phyloP scores from a whole-genome alignment of 2,329 filamentous ascomycete species.

The Fusarium longipes region DNA sequence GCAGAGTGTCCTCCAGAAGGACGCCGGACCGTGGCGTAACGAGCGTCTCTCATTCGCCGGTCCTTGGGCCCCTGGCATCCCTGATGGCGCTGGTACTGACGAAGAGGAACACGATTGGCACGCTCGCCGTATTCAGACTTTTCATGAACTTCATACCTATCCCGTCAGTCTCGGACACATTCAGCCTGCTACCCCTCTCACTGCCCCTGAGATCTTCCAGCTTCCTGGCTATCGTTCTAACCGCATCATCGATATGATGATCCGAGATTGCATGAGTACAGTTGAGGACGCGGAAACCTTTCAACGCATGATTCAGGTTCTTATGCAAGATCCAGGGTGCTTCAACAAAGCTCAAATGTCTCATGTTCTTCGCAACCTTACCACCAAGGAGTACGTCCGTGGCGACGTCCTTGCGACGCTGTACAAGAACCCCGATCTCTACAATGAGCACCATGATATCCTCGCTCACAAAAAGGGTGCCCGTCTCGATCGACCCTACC shows the following conservation, averaged over 20 bases:
- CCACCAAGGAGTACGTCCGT: slow-evolving; percentile 13
- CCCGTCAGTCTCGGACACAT: too few relatives aligned
- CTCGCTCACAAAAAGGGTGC: neutral
- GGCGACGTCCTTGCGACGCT: neutral
- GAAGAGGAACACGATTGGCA: neutral
- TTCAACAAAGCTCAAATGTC: neutral
- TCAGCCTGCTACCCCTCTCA: too few relatives aligned
- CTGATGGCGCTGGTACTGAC: neutral
- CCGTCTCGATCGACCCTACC: neutral
- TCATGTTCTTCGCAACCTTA: slow-evolving; percentile 25
- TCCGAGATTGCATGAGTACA: neutral
- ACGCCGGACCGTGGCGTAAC: slow-evolving; percentile 7
- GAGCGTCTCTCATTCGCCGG: slow-evolving; percentile 10
- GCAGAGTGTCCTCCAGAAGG: neutral
- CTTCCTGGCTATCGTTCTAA: neutral
- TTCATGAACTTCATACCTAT: neutral
- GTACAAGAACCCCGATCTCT: neutral
- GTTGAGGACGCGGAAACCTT: neutral
- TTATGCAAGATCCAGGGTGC: neutral
- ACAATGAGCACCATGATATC: neutral
- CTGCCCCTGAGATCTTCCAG: neutral
- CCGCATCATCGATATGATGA: neutral
- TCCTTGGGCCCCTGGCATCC: neutral
- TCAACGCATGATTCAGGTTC: neutral
- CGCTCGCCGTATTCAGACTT: too few relatives aligned